Base-by-base conservation (phyloP, 78 protist genomes). In the Chrysochromulina parva region DNA sequence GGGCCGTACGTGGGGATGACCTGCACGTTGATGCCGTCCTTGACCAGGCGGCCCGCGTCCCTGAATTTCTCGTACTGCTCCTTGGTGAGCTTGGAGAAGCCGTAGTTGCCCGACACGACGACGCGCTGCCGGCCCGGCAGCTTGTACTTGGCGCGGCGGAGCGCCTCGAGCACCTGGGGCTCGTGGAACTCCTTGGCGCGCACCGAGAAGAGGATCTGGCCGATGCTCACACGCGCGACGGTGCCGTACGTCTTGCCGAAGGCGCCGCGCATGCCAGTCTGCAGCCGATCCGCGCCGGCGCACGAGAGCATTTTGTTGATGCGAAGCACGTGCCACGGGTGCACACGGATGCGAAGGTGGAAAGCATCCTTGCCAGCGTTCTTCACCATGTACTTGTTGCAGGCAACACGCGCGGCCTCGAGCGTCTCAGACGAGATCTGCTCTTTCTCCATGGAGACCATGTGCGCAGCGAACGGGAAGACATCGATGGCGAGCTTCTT, bases 221-320 rank as follows among this genome's bases (percentile, higher is more conserved):
- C 99, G 59, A 98, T 98, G 81, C 94, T 59, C 84, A 99, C 99
- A 89, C 99, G 99, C 60, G 99, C 99, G 55, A 94, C 96, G 17
- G 92, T 82, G 53, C 99, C 99, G 76, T 60, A 16, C 87, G 99
- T 99, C 97, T 99, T 99, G 67, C 99, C 99, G 95, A 73, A 99
- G 88, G 99, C 99, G 58, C 97, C 98, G 85, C 99, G 96, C 99
- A 99, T 99, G 94, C 99, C 99, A 52, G 99, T 96, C 92, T 98
- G 99, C 71, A 98, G 96, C 92, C 98, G 92, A 99, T 99, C 99
- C 47, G 99, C 99, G 66, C 99, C 99, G 88, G 99, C 99, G 91
- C 99, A 99, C 58, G 99, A 97, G 60, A 99, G 96, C 99, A 99
- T 99, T 97, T 99, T 99, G 97, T 99, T 99, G 98, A 99, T 99